These are phyloP conservation scores for Penstemon barbatus DNA, from an alignment of 257 asterid species.

Conservation along the genomic window DNA sequence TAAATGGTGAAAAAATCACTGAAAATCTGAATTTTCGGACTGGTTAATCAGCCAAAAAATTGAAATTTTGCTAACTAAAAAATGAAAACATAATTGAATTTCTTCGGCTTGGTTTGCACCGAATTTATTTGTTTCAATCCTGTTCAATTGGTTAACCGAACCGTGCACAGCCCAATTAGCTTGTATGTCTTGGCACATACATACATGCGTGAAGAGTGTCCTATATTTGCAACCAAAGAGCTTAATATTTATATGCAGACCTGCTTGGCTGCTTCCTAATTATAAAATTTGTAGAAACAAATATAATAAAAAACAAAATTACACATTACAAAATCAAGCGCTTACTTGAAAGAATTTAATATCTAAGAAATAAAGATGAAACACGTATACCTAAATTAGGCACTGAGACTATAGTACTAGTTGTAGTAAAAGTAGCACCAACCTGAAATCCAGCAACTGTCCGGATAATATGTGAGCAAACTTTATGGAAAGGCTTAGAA, in stretches of 20 bases:
- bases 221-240: slow-evolving; percentile 8
- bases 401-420: slow-evolving; percentile 5
- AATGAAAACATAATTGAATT: too few species aligned
- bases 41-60: too few species aligned
- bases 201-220: neutral
- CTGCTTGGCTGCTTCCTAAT: too few species aligned
- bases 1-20: too few species aligned
- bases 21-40: too few species aligned
- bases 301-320: neutral
- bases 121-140: too few species aligned
- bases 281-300: neutral
- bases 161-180: too few species aligned
- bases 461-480: slow-evolving; percentile 85
- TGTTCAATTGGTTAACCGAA: too few species aligned
- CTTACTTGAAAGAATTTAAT: slow-evolving; percentile 7
- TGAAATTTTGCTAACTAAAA: too few species aligned
- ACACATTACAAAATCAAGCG: neutral
- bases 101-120: too few species aligned
- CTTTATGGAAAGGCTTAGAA: slow-evolving; percentile 88
- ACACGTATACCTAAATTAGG: neutral
- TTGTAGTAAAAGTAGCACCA: slow-evolving; percentile 18
- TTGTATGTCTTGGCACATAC: neutral
- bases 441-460: slow-evolving; percentile 97
- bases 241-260: neutral
- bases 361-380: neutral